Conservation (phyloP, 306 rosid genomes). For the Malus asiatica region DNA sequence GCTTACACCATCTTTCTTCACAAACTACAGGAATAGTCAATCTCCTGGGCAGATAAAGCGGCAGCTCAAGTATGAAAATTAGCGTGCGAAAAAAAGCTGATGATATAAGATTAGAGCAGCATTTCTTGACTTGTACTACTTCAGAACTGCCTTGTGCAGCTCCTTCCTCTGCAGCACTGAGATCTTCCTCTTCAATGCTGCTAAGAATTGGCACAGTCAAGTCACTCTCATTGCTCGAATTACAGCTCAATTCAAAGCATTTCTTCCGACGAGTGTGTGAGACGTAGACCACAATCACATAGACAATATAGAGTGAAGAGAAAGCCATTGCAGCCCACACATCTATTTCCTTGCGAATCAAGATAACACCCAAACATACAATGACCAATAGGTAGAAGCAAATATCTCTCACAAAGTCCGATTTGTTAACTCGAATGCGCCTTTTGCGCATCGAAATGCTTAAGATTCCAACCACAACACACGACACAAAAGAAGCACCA, state of each 20-base stretch:
- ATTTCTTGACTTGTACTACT: slow-evolving; percentile 13
- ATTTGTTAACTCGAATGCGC: slow-evolving; percentile 36
- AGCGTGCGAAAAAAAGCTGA: slow-evolving; percentile 7
- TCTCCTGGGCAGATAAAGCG: slow-evolving; percentile 69
- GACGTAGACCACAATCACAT: slow-evolving; percentile 57
- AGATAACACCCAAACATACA: slow-evolving; percentile 32
- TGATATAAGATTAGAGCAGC: slow-evolving; percentile 19
- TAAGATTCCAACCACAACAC: slow-evolving; percentile 65
- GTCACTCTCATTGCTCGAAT: slow-evolving; percentile 12
- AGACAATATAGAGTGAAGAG: slow-evolving; percentile 48
- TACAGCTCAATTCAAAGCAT: not conserved
- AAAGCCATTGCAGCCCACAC: slow-evolving; percentile 54
- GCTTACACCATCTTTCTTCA: slow-evolving; percentile 70
- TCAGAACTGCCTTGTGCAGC: slow-evolving; percentile 10
- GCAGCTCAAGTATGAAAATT: slow-evolving; percentile 44
- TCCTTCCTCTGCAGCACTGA: slow-evolving; percentile 16
- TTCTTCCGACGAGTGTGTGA: slow-evolving; percentile 33
- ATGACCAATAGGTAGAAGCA: slow-evolving; percentile 54
- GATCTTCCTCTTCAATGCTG: slow-evolving; percentile 31
- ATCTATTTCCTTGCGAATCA: slow-evolving; percentile 45
- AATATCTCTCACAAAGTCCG: slow-evolving; percentile 54
- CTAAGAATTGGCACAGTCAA: slow-evolving; percentile 36
- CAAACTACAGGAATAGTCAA: slow-evolving; percentile 65
- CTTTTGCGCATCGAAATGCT: slow-evolving; percentile 39
- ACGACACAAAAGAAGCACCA: slow-evolving; percentile 61